Base-by-base conservation (phyloP, 768 basidiomycete genomes). In the Tephrocybe sp. region DNA sequence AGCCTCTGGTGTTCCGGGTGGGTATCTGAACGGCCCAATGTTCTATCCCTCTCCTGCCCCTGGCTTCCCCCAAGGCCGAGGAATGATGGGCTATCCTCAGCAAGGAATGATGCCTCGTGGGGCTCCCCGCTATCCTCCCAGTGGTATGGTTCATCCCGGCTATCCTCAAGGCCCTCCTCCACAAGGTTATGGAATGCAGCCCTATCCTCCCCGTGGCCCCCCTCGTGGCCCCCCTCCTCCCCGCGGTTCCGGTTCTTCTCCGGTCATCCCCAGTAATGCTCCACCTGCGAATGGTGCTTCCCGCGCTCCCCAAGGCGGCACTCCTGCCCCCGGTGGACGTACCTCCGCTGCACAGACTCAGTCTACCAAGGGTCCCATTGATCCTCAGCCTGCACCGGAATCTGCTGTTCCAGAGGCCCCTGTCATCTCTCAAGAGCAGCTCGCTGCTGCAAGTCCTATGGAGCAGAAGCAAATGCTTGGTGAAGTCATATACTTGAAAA, bases 401-500 rank as follows among this genome's bases (percentile, higher is more conserved):
- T 78, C 77, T 48, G 49, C 58, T 41, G 46, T 60, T 40, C 50
- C 71, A 39, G 69, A 75, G 29, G 68, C 71, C 40, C 68, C 78
- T n/a, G 64, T 67, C 9, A 64, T 82, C 54, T 74, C 73, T 31
- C 61, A 78, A 45, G 64, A 77, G 50, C 77, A 78, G 16, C 73
- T 77, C 36, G 71, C 84, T 19, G 69, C 72, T 50, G 78, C 91
- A 51, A 83, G 80, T 41, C 73, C 91, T 18, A 76, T 83, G 61
- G 95, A 98, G 70, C 94, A 97, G 82, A 99, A 99, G 78, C 97
- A 99, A 70, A 93, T 97, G 88, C 78, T 99, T 41, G 97, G 97
- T 59, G 97, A 99, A 72, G 83, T 89, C 42, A 83, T 97, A 59
- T 97, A 97, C 74, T 86, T 95, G 80, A 87, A 83, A 65, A 94